Evolutionary conservation across 345 rosid genomes (phyloP), one percentile per base, ranked within the genome.

Genomic region (Noccaea bulbosa): DNA sequence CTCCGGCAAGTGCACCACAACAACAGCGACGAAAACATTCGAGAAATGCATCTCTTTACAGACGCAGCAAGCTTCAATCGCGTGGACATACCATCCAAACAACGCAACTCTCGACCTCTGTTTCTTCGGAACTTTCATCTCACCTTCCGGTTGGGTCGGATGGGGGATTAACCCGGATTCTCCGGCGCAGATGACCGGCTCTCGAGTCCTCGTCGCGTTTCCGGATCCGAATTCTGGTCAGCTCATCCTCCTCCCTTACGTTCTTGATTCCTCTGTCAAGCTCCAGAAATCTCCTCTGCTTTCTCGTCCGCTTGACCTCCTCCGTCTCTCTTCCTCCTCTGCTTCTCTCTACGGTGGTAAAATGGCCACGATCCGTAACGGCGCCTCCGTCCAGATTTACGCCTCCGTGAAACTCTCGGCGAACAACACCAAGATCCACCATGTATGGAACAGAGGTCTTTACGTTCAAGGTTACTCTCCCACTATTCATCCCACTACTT

Each of bases 401-500:
- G 93, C 88, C 49, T 78, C 93, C 0, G 8, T 89, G 1, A 94
- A 83, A 67, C 93, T 94, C 11, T 70, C 34, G 3, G 67, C 89
- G 0, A 91, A 94, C 68, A 82, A 75, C 22, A 91, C 97, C 55
- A 81, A 81, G 63, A 69, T 94, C 17, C 97, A 94, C 75, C 80
- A 84, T 53, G 83, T 91, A 2, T 94, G 99, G 99, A 94, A 94
- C 80, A 87, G 99, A n/a, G 98, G 99, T 24, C 84, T 94, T 0
- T 88, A 94, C 10, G 98, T 91, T 9, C 99, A 94, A 77, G 99
- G 97, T 40, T 94, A 94, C 72, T 94, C 99, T 22, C 99, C 99
- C 3, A 84, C 99, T 12, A 91, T 91, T 79, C 99, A 94, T 54
- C 98, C 99, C 2, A 94, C 99, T 0, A 88, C 92, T 22, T 75